phyloP scores from a whole-genome alignment of 257 asterid species.

The Avicennia marina region DNA sequence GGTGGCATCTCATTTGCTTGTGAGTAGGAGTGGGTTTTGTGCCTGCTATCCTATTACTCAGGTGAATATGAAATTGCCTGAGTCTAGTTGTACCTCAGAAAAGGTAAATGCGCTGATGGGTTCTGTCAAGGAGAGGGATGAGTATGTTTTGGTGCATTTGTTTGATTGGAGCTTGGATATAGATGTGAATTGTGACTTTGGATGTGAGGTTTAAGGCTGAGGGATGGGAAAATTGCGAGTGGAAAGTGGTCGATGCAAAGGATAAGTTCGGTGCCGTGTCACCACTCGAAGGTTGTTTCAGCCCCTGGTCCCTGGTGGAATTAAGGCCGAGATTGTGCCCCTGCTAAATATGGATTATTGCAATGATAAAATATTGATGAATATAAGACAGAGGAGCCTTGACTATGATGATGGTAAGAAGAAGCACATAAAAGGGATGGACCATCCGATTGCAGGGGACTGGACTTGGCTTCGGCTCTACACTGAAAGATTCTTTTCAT shows the following conservation, averaged over 20 bases:
- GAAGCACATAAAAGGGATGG: slow-evolving; percentile 43
- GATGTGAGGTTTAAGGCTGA: slow-evolving; percentile 50
- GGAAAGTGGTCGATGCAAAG: slow-evolving; percentile 41
- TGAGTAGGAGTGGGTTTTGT: slow-evolving; percentile 44
- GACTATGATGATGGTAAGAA: slow-evolving; percentile 47
- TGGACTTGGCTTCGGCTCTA: slow-evolving; percentile 52
- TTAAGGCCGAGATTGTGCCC: slow-evolving; percentile 44
- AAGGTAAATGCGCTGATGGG: slow-evolving; percentile 57
- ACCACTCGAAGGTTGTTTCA: slow-evolving; percentile 46
- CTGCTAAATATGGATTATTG: slow-evolving; percentile 43
- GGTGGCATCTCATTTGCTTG: slow-evolving; percentile 49
- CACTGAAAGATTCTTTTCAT: slow-evolving; percentile 45
- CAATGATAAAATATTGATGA: slow-evolving; percentile 45
- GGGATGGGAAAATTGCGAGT: slow-evolving; percentile 31
- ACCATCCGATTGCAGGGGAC: slow-evolving; percentile 41
- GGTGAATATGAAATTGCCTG: slow-evolving; percentile 38
- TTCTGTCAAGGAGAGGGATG: slow-evolving; percentile 38
- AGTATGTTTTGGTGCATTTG: slow-evolving; percentile 54
- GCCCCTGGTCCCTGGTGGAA: slow-evolving; percentile 51
- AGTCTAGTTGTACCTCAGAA: slow-evolving; percentile 46
- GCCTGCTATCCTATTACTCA: slow-evolving; percentile 51
- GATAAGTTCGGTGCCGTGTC: slow-evolving; percentile 41
- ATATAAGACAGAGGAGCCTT: slow-evolving; percentile 42
- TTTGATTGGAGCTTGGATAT: slow-evolving; percentile 49
- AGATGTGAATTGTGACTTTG: slow-evolving; percentile 42